phyloP scores from a whole-genome alignment of 2,329 filamentous ascomycete genomes.

The Xylaria hypoxylon region DNA sequence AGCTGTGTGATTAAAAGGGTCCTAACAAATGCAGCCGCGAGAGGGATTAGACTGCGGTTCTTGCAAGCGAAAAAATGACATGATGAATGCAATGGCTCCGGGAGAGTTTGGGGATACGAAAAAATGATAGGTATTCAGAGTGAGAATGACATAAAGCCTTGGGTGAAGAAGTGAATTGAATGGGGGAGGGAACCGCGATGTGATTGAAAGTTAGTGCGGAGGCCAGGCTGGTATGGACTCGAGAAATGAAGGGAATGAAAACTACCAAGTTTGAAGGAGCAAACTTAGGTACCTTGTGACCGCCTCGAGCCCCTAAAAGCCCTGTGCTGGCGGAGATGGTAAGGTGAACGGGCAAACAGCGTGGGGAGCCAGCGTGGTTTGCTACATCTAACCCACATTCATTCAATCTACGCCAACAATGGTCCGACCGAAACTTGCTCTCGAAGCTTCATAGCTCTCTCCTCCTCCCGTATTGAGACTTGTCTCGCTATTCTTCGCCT shows the following conservation, averaged over 20 bases:
- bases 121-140: neutral
- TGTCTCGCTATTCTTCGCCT: constrained; percentile 62
- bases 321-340: constrained; percentile 1
- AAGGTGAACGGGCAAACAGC: constrained; percentile 15
- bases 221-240: neutral
- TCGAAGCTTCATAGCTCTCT: constrained; percentile 55
- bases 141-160: neutral
- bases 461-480: constrained; percentile 53
- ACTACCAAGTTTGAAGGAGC: neutral
- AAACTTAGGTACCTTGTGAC: neutral
- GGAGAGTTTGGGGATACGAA: neutral
- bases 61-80: neutral
- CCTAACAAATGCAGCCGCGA: neutral
- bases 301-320: constrained; percentile 13
- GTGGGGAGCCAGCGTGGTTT: constrained; percentile 10
- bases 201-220: constrained; percentile 1
- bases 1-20: neutral
- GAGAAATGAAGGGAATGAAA: constrained; percentile 1
- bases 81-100: neutral
- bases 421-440: constrained; percentile 70
- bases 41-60: neutral
- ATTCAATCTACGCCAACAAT: constrained; percentile 49
- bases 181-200: neutral
- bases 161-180: constrained; percentile 11
- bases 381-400: constrained; percentile 18